Evolutionary conservation across 2,329 filamentous ascomycete genomes (phyloP), one percentile per base, ranked within the genome.

Genomic region (Exophiala aquamarina): DNA sequence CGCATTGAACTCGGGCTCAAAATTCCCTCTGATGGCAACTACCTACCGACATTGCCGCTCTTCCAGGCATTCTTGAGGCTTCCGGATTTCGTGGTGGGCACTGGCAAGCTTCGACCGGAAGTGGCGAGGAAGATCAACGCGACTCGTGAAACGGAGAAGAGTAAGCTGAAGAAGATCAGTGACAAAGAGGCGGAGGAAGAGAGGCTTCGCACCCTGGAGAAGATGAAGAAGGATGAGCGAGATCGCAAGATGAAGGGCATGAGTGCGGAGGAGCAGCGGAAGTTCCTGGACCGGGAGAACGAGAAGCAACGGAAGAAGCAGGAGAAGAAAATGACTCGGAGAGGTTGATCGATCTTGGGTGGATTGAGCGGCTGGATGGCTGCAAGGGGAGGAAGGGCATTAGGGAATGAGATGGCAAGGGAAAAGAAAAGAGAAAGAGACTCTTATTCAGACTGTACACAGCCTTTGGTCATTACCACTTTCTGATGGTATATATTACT

Each of bases 101-200:
- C 72, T 19, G 91, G 82, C 9, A 91, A 89, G 69, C 96, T 96
- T 83, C 88, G 93, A 10, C 82, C 88, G 29, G 89, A 97, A 74
- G 90, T 95, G 26, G 73, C 86, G 66, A 88, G 88, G 68, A 95
- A 94, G 76, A 78, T 98, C 58, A 83, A 83, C 62, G 74, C 75
- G 52, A 84, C 84, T 26, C 89, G 93, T 55, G 92, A 97, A 34
- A 84, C 88, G 47, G 84, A 88, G 61, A 80, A 87, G 61, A 79
- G 80, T 63, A 87, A 87, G 72, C 83, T 98, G 62, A 83, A 86
- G 67, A 90, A 87, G 70, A 73, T 80, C 0, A 82, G 85, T 44
- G 89, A 96, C 56, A 89, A 80, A 42, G 81, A 83, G 63, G 81
- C 81, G 65, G 78, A 79, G 11, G 81, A 83, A 63, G 81, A 83